phyloP scores from a whole-genome alignment of 202 grass and related monocot species.

The Saccharum hybrid region DNA sequence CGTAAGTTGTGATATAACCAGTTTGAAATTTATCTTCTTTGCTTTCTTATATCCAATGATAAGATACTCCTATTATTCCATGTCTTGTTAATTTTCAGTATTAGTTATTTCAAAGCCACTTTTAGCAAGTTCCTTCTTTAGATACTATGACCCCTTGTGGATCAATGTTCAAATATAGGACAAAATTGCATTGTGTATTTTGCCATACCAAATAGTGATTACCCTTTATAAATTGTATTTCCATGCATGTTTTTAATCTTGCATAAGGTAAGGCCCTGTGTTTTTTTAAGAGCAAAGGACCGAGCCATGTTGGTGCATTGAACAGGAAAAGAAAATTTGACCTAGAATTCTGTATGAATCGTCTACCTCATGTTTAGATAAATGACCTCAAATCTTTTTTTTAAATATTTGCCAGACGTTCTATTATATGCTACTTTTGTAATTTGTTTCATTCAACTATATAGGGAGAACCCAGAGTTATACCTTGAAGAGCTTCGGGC shows the following conservation, averaged over 20 bases:
- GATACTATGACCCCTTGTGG: background rate
- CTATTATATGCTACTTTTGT: background rate
- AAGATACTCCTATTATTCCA: slow-evolving; percentile 10
- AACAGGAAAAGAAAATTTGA: slow-evolving; percentile 10
- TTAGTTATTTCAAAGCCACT: slow-evolving; percentile 28
- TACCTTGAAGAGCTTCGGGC: slow-evolving; percentile 84
- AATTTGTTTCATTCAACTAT: slow-evolving; percentile 41
- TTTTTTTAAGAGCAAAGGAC: slow-evolving; percentile 23
- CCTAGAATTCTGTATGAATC: slow-evolving; percentile 23
- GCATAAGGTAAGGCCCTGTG: background rate
- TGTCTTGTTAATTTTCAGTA: slow-evolving; percentile 9
- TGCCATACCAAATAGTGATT: slow-evolving; percentile 37
- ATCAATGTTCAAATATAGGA: slow-evolving; percentile 13
- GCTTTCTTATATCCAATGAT: slow-evolving; percentile 15
- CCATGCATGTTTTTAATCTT: slow-evolving; percentile 8
- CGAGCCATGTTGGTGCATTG: background rate
- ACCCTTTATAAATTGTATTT: slow-evolving; percentile 20
- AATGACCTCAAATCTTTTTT: slow-evolving; percentile 11
- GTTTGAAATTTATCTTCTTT: slow-evolving; percentile 28
- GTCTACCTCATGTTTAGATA: slow-evolving; percentile 15
- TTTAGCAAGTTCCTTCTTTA: background rate
- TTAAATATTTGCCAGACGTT: slow-evolving; percentile 19
- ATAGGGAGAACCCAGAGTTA: slow-evolving; percentile 90
- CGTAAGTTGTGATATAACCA: slow-evolving; percentile 60
- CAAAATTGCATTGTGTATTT: slow-evolving; percentile 31